A percentile compares a stretch with the other conserved stretches of the same genome.
phyloP scores from a whole-genome alignment of 2,329 filamentous ascomycete species.

The Hymenotorrendiella dingleyae region DNA sequence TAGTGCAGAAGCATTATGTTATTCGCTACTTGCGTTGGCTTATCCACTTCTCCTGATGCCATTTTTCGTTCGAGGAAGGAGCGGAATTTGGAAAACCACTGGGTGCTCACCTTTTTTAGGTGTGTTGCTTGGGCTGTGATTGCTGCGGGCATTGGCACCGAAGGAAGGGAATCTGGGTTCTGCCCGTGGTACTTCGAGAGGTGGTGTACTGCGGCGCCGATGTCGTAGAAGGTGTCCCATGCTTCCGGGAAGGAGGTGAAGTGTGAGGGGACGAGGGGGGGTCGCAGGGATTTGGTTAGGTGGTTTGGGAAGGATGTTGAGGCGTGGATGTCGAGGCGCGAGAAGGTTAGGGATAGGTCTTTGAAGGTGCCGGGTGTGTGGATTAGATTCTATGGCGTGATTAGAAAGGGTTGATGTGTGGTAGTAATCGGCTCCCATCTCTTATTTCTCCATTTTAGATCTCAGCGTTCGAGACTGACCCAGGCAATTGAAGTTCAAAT shows the following conservation, averaged over 20 bases:
- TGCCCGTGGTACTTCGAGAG: not conserved
- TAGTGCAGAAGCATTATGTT: constrained; percentile 1
- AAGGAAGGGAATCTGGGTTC: not conserved
- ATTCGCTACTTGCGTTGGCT: not conserved
- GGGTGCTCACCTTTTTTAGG: not conserved
- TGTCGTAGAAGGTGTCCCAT: not conserved
- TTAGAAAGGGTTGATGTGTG: too few relatives aligned
- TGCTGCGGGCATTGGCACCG: not conserved
- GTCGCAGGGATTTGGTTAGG: not conserved
- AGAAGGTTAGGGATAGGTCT: not conserved
- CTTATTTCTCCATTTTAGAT: too few relatives aligned
- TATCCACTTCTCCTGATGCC: not conserved
- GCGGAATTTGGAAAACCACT: not conserved
- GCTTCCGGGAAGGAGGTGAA: not conserved
- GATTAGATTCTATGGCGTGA: not conserved
- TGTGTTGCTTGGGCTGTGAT: not conserved
- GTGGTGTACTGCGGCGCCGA: not conserved
- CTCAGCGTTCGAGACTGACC: too few relatives aligned
- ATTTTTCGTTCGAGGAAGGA: not conserved
- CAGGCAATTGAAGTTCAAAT: too few relatives aligned
- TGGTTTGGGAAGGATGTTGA: not conserved
- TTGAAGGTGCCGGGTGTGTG: not conserved
- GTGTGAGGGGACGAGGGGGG: not conserved
- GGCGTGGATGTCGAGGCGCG: not conserved
- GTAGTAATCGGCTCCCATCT: too few relatives aligned